Conservation (phyloP, 208 protist species). For the Leishmania major region DNA sequence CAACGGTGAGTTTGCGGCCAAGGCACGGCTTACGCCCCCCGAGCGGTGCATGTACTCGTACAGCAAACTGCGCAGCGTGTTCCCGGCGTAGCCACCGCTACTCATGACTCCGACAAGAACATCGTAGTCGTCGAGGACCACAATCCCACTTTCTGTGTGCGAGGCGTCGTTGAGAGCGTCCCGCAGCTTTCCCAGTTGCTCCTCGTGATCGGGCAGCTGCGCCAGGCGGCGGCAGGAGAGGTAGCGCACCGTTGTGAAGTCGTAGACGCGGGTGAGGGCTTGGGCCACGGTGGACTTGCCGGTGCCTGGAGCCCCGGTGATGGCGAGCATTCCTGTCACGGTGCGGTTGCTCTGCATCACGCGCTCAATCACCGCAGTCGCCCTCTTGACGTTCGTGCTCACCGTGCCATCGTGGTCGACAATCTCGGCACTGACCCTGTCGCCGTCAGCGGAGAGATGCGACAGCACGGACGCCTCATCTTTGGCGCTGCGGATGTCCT, state of each 20-base stretch:
- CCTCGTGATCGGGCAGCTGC: constrained; percentile 36
- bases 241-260: constrained; percentile 38
- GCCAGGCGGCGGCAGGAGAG: constrained; percentile 41
- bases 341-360: constrained; percentile 44
- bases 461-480: constrained; percentile 30
- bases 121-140: constrained; percentile 98
- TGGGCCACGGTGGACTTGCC: constrained; percentile 68
- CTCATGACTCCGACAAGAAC: constrained; percentile 39
- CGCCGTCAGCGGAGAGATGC: constrained; percentile 27
- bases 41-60: constrained; percentile 41
- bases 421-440: constrained; percentile 21
- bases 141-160: constrained; percentile 83
- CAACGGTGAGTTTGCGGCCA: constrained; percentile 12
- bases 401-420: constrained; percentile 67
- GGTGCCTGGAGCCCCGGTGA: constrained; percentile 60
- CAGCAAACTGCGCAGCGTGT: constrained; percentile 31
- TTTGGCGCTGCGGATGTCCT: constrained; percentile 49
- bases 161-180: constrained; percentile 96
- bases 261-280: constrained; percentile 34
- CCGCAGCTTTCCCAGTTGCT: constrained; percentile 57
- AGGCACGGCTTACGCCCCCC: constrained; percentile 30
- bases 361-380: constrained; percentile 28
- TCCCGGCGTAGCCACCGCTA: constrained; percentile 8
- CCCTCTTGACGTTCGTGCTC: constrained; percentile 22
- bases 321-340: constrained; percentile 41